These are phyloP conservation scores for Yamagishiella unicocca DNA, from an alignment of 139 green algal species.

Conservation along the genomic window DNA sequence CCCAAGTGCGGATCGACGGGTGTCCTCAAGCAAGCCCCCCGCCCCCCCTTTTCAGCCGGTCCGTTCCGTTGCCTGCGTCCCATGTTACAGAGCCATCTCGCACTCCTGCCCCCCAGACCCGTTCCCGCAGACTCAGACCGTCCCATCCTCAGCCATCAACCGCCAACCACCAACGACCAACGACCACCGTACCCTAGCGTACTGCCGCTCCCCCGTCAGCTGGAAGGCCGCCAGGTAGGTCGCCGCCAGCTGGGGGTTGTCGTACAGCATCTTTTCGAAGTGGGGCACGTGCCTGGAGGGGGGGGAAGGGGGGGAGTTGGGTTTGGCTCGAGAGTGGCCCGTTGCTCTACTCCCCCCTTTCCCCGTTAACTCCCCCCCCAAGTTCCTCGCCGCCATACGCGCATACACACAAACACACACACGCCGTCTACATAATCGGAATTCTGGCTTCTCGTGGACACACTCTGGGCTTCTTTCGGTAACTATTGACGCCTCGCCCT, in stretches of 20 bases:
- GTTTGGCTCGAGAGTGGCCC: neutral
- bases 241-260: conserved; percentile 87
- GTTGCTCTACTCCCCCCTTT: neutral
- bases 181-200: conserved; percentile 11
- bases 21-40: too few relatives aligned
- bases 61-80: too few relatives aligned
- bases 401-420: too few relatives aligned
- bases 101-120: too few relatives aligned
- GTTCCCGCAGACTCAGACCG: too few relatives aligned
- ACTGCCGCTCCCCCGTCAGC: conserved; percentile 66
- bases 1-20: too few relatives aligned
- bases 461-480: too few relatives aligned
- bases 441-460: too few relatives aligned
- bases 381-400: neutral
- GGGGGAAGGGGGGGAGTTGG: neutral
- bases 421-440: too few relatives aligned
- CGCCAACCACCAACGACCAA: neutral
- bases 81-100: too few relatives aligned
- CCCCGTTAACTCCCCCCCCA: neutral
- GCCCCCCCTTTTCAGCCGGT: too few relatives aligned
- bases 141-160: neutral
- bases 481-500: too few relatives aligned
- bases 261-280: conserved; percentile 97
- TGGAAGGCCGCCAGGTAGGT: conserved; percentile 83
- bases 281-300: conserved; percentile 76